A percentile compares a stretch with the other conserved stretches of the same genome.
Conservation (phyloP, 2,329 filamentous ascomycete genomes). For the Thelonectria olida region DNA sequence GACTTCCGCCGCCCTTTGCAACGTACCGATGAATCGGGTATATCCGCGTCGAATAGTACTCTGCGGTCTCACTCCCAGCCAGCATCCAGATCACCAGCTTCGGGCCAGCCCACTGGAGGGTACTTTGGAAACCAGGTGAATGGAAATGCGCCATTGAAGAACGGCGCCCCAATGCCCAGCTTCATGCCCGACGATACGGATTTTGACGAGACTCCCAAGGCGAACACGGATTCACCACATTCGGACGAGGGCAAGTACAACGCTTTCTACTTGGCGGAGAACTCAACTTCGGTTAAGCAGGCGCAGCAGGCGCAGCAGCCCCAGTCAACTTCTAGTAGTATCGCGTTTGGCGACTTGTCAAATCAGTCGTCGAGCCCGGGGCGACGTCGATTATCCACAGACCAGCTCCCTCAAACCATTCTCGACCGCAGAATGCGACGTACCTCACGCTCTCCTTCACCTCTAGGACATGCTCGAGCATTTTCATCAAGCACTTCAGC, state of each 20-base stretch:
- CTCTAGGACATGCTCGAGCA: conserved; percentile 59
- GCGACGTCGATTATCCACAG: conserved; percentile 60
- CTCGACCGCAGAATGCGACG: conserved; percentile 63
- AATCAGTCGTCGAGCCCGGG: conserved; percentile 47
- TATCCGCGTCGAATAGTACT: conserved; percentile 61
- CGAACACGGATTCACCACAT: conserved; percentile 55
- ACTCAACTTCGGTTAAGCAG: conserved; percentile 39
- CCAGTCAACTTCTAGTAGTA: conserved; percentile 46
- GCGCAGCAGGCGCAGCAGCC: conserved; percentile 35
- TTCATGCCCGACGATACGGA: conserved; percentile 66
- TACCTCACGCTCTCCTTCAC: conserved; percentile 65
- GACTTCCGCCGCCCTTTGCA: conserved; percentile 68
- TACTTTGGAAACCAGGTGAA: conserved; percentile 45
- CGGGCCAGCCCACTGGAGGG: conserved; percentile 37
- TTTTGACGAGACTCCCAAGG: conserved; percentile 55
- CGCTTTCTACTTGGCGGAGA: conserved; percentile 39
- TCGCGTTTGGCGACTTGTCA: conserved; percentile 60
- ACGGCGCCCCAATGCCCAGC: conserved; percentile 61
- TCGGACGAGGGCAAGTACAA: conserved; percentile 55
- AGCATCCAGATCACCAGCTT: conserved; percentile 57
- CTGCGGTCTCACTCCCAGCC: conserved; percentile 74
- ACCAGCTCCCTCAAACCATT: conserved; percentile 63
- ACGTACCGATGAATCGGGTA: conserved; percentile 60
- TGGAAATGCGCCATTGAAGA: conserved; percentile 49
- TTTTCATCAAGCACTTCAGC: conserved; percentile 53